phyloP scores from a whole-genome alignment of 108 stramenopile genomes.

The Poteriospumella lacustris region DNA sequence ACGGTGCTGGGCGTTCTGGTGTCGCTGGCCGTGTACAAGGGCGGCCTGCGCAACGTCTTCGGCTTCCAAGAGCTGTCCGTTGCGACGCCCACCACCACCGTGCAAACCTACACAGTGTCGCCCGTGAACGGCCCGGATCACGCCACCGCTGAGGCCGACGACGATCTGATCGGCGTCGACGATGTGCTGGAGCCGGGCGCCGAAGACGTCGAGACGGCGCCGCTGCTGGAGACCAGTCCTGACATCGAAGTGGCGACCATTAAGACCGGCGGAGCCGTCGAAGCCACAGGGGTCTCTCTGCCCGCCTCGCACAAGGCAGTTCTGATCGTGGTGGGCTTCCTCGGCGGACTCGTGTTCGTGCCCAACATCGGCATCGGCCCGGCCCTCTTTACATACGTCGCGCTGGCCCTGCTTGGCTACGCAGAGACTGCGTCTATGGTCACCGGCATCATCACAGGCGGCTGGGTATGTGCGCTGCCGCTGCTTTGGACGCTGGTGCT shows the following conservation, averaged over 20 bases:
- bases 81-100: not conserved
- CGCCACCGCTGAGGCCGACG: no score
- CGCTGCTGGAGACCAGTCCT: not conserved
- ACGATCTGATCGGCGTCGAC: not conserved
- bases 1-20: not conserved
- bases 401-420: not conserved
- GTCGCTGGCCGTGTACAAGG: not conserved
- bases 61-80: not conserved
- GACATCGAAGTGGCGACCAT: not conserved
- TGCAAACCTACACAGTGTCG: no score
- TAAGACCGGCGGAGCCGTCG: not conserved
- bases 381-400: not conserved
- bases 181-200: not conserved
- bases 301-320: no score
- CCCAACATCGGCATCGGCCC: constrained; percentile 7
- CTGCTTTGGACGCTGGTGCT: not conserved
- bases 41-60: not conserved
- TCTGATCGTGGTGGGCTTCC: not conserved
- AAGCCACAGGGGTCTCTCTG: not conserved
- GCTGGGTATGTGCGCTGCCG: constrained; percentile 5
- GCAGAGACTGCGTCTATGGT: not conserved
- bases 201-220: not conserved
- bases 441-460: constrained; percentile 15
- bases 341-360: not conserved
- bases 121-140: not conserved